Conservation (phyloP, 2,329 filamentous ascomycete species). For the Paracamarosporium sp. region DNA sequence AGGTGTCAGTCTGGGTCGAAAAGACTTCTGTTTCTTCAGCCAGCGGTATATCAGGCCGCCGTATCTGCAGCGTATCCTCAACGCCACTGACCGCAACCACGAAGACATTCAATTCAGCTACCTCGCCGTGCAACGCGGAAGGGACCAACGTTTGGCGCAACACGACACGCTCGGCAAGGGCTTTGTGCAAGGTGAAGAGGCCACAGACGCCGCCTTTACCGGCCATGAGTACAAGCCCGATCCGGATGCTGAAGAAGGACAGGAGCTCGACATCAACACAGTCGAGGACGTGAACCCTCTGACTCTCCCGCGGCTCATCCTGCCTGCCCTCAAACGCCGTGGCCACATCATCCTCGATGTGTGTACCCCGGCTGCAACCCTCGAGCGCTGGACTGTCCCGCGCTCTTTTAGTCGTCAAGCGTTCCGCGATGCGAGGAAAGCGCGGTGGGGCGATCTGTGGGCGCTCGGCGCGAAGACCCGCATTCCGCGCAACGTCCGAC, state of each 20-base stretch:
- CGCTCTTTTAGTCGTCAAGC: constrained; percentile 80
- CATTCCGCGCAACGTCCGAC: constrained; percentile 64
- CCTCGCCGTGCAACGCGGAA: constrained; percentile 80
- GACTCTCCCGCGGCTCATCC: constrained; percentile 77
- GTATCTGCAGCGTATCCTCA: constrained; percentile 80
- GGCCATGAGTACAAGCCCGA: constrained; percentile 64
- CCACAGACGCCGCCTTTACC: constrained; percentile 71
- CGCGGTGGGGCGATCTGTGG: constrained; percentile 93
- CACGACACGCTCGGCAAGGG: constrained; percentile 40
- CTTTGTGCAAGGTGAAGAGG: constrained; percentile 59
- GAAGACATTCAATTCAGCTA: constrained; percentile 94
- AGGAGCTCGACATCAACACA: constrained; percentile 35
- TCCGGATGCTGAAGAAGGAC: constrained; percentile 8
- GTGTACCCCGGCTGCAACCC: constrained; percentile 82
- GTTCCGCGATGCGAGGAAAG: constrained; percentile 91
- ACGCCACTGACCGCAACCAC: constrained; percentile 75
- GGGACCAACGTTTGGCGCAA: constrained; percentile 57
- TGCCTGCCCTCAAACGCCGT: constrained; percentile 83
- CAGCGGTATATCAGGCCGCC: constrained; percentile 86
- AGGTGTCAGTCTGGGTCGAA: constrained; percentile 75
- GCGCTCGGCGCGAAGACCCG: constrained; percentile 91
- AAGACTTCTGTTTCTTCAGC: constrained; percentile 89
- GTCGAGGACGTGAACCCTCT: constrained; percentile 58
- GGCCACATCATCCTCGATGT: constrained; percentile 90
- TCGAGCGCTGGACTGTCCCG: constrained; percentile 94